These are phyloP conservation scores for Neurospora hispaniola DNA, from an alignment of 495 filamentous ascomycete species.

Conservation along the genomic window DNA sequence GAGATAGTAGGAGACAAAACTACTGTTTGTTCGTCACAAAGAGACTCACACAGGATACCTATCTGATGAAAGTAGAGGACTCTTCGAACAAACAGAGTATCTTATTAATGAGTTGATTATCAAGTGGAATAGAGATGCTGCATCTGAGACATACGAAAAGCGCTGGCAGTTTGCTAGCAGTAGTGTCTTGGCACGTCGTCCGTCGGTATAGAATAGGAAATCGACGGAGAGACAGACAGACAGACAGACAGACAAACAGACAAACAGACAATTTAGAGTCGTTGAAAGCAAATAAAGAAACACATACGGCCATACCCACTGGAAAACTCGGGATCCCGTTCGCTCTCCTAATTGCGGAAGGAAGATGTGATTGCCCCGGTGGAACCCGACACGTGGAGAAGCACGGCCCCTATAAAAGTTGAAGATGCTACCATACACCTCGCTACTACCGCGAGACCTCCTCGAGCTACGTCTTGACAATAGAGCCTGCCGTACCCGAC, in stretches of 20 bases:
- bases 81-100: neutral
- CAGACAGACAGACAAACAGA: neutral
- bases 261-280: neutral
- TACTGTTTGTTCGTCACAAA: neutral
- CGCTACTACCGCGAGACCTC: too few relatives aligned
- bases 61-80: neutral
- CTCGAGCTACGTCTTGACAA: too few relatives aligned
- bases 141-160: neutral
- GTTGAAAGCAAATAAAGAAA: too few relatives aligned
- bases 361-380: too few relatives aligned
- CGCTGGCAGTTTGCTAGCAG: neutral
- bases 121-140: neutral
- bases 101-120: neutral
- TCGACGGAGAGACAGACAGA: neutral
- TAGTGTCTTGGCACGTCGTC: neutral
- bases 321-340: too few relatives aligned
- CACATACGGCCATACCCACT: too few relatives aligned
- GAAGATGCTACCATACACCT: too few relatives aligned
- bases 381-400: too few relatives aligned
- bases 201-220: neutral
- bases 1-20: neutral
- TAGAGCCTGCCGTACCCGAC: too few relatives aligned
- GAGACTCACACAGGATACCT: neutral
- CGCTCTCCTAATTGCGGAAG: too few relatives aligned
- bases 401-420: too few relatives aligned